Conservation (phyloP, 495 filamentous ascomycete species). For the Mycothermus thermophilus region DNA sequence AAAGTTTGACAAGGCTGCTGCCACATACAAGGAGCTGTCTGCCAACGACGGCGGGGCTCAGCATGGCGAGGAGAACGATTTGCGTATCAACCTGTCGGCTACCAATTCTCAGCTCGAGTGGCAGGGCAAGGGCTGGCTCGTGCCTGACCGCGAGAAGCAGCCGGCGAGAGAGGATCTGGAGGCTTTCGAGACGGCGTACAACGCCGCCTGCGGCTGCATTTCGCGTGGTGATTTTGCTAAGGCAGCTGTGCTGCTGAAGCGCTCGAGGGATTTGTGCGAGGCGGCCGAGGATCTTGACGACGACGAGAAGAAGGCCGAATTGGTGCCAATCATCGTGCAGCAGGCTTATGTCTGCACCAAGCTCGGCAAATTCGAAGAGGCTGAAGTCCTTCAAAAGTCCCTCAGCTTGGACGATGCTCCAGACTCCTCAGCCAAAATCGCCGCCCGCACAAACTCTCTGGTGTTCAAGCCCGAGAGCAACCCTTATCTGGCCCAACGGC, state of each 20-base stretch:
- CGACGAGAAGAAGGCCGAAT: slow-evolving; percentile 69
- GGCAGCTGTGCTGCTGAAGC: slow-evolving; percentile 65
- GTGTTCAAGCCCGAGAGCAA: slow-evolving; percentile 49
- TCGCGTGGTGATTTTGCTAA: slow-evolving; percentile 63
- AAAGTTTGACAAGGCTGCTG: slow-evolving; percentile 57
- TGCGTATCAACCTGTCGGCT: slow-evolving; percentile 73
- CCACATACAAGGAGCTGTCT: slow-evolving; percentile 52
- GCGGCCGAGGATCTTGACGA: slow-evolving; percentile 68
- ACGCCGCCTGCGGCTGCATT: slow-evolving; percentile 77
- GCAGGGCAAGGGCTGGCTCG: slow-evolving; percentile 40
- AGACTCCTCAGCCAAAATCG: slow-evolving; percentile 62
- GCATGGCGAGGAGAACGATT: slow-evolving; percentile 64
- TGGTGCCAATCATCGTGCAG: slow-evolving; percentile 76
- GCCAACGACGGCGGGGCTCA: slow-evolving; percentile 28
- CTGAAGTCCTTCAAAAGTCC: slow-evolving; percentile 47
- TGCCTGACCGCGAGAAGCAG: slow-evolving; percentile 32
- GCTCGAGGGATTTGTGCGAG: slow-evolving; percentile 77
- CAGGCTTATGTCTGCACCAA: slow-evolving; percentile 65
- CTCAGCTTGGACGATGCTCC: slow-evolving; percentile 30
- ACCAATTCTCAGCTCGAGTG: slow-evolving; percentile 78
- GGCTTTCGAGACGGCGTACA: slow-evolving; percentile 86
- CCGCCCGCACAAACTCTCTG: slow-evolving; percentile 68
- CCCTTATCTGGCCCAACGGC: slow-evolving; percentile 61
- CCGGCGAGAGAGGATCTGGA: slow-evolving; percentile 65
- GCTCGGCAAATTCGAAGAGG: slow-evolving; percentile 62